Evolutionary conservation across 305 asterid species (phyloP), one percentile per base, ranked within the genome.

Genomic region (Fraxinus velutina): DNA sequence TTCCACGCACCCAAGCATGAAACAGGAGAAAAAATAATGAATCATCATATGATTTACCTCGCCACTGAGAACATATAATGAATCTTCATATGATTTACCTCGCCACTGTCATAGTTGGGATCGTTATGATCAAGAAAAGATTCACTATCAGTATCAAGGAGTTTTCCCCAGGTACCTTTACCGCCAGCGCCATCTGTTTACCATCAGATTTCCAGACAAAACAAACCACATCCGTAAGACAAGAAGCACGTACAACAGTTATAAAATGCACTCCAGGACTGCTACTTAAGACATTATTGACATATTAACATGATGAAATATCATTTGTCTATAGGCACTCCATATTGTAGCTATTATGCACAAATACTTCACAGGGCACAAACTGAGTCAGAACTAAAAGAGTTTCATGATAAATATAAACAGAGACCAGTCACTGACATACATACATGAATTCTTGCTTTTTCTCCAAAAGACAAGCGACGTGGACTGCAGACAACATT

Each of bases 91-190:
- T 62, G 71, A 84, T 73, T 76, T 88, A 93, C 98, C 99, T 92
- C 97, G 24, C 90, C 98, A 82, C 98, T 95, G 85, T 93, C 97
- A 72, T 93, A 95, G 90, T 93, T 95, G 82, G 99, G 99, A 87
- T 95, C 99, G 84, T 92, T 95, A 19, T 90, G 90, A 87, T 95
- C 99, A 47, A 93, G 82, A 76, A 44, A 88, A 74, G 91, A 86
- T 21, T 85, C 97, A 30, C 92, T 93, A 84, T 87, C 93, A 77
- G 94, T 92, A 86, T 93, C 99, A n/a, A 95, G 92, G 75, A 94
- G 88, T 75, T 92, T 95, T 66, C 99, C 99, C 99, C 98, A 95
- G 47, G 98, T 92, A 70, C 98, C 99, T 90, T 95, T 95, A 32
- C 99, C 99, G 17, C 99, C 98, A 78, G 90, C 98, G 55, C 98